Percentiles rank a stretch among this genome's conserved stretches.
phyloP scores from a whole-genome alignment of 192 early-diverging fungal genomes.

The Coemansia sp. region DNA sequence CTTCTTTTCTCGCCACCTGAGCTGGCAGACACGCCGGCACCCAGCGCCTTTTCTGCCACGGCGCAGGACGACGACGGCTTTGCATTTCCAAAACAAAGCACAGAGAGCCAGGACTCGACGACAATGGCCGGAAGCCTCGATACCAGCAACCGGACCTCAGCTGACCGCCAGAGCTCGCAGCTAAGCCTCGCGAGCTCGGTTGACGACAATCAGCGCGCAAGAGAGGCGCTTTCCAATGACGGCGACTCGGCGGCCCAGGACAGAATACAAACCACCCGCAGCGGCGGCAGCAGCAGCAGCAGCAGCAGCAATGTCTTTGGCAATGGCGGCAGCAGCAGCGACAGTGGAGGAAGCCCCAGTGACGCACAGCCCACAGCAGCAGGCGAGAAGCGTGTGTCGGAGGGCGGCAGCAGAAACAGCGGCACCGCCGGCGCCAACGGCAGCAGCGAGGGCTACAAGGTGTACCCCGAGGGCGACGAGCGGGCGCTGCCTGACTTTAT shows the following conservation, averaged over 20 bases:
- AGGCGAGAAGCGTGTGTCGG: background rate
- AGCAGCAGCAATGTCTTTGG: no score
- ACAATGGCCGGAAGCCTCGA: no score
- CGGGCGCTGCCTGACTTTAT: conserved; percentile 44
- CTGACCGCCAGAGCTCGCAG: background rate
- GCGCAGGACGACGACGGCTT: background rate
- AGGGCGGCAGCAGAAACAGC: background rate
- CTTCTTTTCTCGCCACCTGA: background rate
- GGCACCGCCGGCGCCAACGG: background rate
- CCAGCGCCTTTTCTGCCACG: background rate
- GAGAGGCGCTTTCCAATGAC: no score
- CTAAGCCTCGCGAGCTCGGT: background rate
- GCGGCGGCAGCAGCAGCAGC: background rate
- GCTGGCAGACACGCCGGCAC: background rate
- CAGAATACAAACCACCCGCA: background rate
- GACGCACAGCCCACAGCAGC: background rate
- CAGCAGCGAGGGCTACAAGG: conserved; percentile 3
- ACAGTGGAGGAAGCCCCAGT: background rate
- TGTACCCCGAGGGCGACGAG: conserved; percentile 46
- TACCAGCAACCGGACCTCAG: no score
- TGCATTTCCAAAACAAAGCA: background rate
- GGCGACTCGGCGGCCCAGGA: background rate
- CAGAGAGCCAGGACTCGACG: background rate
- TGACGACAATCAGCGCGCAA: no score
- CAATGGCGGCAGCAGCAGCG: background rate